phyloP scores from a whole-genome alignment of 805 yeast genomes.

The Wickerhamiella cacticola region DNA sequence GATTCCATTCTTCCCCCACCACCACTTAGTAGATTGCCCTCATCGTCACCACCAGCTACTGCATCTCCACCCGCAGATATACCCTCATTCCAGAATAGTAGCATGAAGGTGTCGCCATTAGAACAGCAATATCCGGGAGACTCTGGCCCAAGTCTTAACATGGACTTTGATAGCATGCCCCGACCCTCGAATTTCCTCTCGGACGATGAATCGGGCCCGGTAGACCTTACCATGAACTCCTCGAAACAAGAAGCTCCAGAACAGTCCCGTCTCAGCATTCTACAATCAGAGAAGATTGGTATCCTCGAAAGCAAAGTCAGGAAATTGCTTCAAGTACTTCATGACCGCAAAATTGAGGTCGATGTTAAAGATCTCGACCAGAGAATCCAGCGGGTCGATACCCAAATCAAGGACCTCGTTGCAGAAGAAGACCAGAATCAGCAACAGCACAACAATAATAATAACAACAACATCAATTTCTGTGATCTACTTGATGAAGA shows the following conservation, averaged over 20 bases:
- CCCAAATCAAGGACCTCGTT: conserved; percentile 10
- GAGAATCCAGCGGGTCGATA: conserved; percentile 15
- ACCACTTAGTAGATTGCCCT: too few species aligned
- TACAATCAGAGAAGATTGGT: conserved; percentile 22
- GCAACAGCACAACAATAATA: not conserved
- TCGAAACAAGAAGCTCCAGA: not conserved
- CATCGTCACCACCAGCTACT: too few species aligned
- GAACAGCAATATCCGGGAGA: too few species aligned
- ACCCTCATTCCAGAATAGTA: not conserved
- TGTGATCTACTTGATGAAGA: too few species aligned
- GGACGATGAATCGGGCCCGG: not conserved
- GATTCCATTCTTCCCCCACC: too few species aligned
- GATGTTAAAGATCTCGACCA: conserved; percentile 14
- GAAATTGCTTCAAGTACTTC: conserved; percentile 9
- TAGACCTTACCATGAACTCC: not conserved
- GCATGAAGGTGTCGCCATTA: not conserved
- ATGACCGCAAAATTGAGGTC: not conserved
- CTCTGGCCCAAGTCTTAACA: not conserved
- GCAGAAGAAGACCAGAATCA: not conserved
- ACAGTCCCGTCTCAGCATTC: conserved; percentile 3
- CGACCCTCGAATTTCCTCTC: not conserved
- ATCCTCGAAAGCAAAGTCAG: conserved; percentile 20
- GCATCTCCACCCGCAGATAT: too few species aligned
- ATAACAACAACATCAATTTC: not conserved
- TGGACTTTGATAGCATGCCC: not conserved